Conservation (phyloP, 495 filamentous ascomycete genomes). For the Penicillium coffeae region DNA sequence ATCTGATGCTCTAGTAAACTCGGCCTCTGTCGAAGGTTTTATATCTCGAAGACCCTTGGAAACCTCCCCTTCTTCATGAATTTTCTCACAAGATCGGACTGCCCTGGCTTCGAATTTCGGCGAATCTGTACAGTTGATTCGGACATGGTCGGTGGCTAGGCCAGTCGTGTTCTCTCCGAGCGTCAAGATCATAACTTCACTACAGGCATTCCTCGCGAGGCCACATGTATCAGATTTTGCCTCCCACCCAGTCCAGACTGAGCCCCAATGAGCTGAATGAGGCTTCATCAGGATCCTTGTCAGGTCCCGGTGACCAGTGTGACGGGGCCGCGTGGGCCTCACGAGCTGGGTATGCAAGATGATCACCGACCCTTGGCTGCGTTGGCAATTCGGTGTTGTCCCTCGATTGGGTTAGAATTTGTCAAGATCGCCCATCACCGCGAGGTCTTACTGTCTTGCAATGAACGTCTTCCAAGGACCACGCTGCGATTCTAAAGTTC, state of each 20-base stretch:
- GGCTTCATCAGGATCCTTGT: neutral
- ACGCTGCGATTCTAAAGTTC: too few relatives aligned
- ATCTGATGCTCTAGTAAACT: neutral
- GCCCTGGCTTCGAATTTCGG: constrained; percentile 7
- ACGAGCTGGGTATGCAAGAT: neutral
- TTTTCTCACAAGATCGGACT: neutral
- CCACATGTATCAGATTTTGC: neutral
- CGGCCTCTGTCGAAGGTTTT: neutral
- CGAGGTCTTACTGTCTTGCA: too few relatives aligned
- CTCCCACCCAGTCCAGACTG: neutral
- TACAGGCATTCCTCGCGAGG: neutral
- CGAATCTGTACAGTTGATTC: constrained; percentile 7
- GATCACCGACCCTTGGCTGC: neutral
- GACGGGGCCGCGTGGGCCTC: neutral
- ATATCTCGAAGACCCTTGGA: neutral
- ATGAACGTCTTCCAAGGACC: too few relatives aligned
- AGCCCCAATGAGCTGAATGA: neutral
- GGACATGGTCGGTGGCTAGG: neutral
- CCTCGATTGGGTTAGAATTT: too few relatives aligned
- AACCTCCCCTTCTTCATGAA: neutral
- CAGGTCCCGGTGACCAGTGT: neutral
- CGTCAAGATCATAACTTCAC: neutral
- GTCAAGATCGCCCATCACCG: too few relatives aligned
- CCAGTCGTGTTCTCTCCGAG: neutral
- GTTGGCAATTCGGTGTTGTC: neutral